phyloP scores from a whole-genome alignment of 2,329 filamentous ascomycete species.

The Pseudogymnoascus sp. region DNA sequence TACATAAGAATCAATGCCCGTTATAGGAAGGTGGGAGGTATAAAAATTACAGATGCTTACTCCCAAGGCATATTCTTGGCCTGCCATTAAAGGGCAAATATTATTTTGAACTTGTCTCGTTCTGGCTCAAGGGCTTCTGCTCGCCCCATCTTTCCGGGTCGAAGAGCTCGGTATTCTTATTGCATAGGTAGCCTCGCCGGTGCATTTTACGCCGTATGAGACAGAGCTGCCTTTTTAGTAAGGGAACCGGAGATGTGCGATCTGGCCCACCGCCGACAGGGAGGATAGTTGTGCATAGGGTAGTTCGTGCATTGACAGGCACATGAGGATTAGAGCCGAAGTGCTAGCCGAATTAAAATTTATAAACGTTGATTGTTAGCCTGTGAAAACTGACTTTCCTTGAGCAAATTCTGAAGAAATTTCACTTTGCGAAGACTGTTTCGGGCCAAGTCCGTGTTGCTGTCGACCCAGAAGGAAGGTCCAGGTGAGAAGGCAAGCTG shows the following conservation, averaged over 20 bases:
- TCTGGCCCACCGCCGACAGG: constrained; percentile 28
- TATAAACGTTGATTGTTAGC: not conserved
- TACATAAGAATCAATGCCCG: not conserved
- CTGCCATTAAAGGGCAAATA: constrained; percentile 26
- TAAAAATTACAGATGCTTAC: constrained; percentile 16
- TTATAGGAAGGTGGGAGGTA: not conserved
- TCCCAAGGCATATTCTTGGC: constrained; percentile 23
- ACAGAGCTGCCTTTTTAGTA: constrained; percentile 25
- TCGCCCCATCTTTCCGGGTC: constrained; percentile 28
- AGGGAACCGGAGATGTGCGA: constrained; percentile 23
- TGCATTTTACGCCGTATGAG: constrained; percentile 25
- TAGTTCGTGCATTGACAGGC: constrained; percentile 24
- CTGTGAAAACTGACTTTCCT: constrained; percentile 16
- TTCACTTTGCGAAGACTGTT: constrained; percentile 13
- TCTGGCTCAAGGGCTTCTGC: constrained; percentile 32
- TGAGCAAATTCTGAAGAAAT: constrained; percentile 15
- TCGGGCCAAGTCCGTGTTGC: constrained; percentile 12
- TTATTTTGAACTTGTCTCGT: not conserved
- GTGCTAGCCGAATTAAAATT: constrained; percentile 11
- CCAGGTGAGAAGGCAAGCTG: constrained; percentile 15
- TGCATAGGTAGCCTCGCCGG: constrained; percentile 27
- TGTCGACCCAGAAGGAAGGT: constrained; percentile 12
- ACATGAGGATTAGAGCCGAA: constrained; percentile 26
- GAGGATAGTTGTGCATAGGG: constrained; percentile 21
- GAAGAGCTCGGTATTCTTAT: constrained; percentile 27